phyloP scores from a whole-genome alignment of 2,329 filamentous ascomycete genomes.

The Botrytis hyacinthi region DNA sequence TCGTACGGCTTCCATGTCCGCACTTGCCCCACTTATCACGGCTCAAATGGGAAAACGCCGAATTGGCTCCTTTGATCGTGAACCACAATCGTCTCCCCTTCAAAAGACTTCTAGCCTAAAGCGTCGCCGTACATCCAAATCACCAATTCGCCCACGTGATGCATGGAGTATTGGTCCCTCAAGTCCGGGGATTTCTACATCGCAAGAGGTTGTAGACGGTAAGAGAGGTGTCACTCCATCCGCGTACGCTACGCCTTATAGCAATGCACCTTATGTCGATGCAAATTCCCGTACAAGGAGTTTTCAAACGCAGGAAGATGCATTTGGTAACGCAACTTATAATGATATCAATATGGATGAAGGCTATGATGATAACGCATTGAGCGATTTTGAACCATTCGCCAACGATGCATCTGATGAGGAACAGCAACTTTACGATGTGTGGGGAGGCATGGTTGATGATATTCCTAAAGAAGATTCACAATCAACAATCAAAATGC shows the following conservation, averaged over 20 bases:
- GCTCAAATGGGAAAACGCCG: constrained; percentile 43
- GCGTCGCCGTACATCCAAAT: constrained; percentile 48
- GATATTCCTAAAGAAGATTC: constrained; percentile 2
- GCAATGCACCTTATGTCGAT: constrained; percentile 51
- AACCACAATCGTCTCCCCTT: constrained; percentile 31
- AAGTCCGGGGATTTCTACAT: constrained; percentile 31
- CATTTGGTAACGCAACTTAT: constrained; percentile 30
- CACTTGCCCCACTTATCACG: constrained; percentile 43
- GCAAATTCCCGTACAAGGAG: constrained; percentile 17
- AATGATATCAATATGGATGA: constrained; percentile 34
- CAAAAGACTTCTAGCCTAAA: constrained; percentile 28
- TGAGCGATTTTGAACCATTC: constrained; percentile 28
- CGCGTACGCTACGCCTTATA: constrained; percentile 74
- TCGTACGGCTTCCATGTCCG: constrained; percentile 54
- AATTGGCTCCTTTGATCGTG: constrained; percentile 45
- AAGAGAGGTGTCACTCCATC: constrained; percentile 55
- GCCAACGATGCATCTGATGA: background rate
- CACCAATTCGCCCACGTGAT: constrained; percentile 52
- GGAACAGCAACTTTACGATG: constrained; percentile 17
- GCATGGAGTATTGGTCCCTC: constrained; percentile 48
- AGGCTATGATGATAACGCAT: constrained; percentile 28
- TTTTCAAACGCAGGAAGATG: constrained; percentile 24
- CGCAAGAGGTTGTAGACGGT: constrained; percentile 31
- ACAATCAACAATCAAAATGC: constrained; percentile 5
- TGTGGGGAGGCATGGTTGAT: constrained; percentile 24